Base-by-base conservation (phyloP, 225 moss, liverwort and hornwort genomes). In the Pseudoscleropodium purum region DNA sequence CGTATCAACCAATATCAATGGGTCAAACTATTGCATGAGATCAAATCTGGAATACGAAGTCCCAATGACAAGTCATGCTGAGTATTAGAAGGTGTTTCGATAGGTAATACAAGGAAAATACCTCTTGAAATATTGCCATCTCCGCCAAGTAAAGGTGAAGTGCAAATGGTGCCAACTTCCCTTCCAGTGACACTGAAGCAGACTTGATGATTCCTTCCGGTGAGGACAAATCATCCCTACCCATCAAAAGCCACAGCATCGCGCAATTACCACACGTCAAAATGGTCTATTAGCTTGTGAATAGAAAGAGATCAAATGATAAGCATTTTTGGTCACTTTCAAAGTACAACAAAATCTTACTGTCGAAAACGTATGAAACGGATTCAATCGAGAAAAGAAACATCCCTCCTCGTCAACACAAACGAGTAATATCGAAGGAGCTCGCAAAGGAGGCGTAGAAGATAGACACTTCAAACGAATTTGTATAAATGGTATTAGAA, bases 181-280 rank as follows among this genome's bases (percentile, higher is more conserved):
- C 95, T 73, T 91, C 91, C 19, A 95, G 81, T 74, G 95, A 90
- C 63, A 93, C 93, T 83, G 94, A 94, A 65, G 95, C 91, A 49
- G 93, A 96, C 92, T 95, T 96, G 76, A 92, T 95, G 60, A 95
- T 82, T 77, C 92, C 94, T 89, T 89, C 88, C 37, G 95, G 94
- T 52, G 96, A 95, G 88, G 91, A 94, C 68, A 97, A 94, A 89
- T 96, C 95, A 93, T 99, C 96, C 94, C 98, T 98, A 89, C 47
- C 88, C 88, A 91, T 57, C 77, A 89, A 76, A 74, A 76, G 62
- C 57, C 87, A 91, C 80, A 39, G 57, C 65, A 84, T 87, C 76
- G 87, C 45, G 41, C 45, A 82, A 87, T 82, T 37, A 91, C 69
- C 34, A 86, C 24, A 86, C 60, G 33, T 75, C 59, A 87, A 60